phyloP scores from a whole-genome alignment of 805 yeast genomes.

The Wickerhamomyces alni region DNA sequence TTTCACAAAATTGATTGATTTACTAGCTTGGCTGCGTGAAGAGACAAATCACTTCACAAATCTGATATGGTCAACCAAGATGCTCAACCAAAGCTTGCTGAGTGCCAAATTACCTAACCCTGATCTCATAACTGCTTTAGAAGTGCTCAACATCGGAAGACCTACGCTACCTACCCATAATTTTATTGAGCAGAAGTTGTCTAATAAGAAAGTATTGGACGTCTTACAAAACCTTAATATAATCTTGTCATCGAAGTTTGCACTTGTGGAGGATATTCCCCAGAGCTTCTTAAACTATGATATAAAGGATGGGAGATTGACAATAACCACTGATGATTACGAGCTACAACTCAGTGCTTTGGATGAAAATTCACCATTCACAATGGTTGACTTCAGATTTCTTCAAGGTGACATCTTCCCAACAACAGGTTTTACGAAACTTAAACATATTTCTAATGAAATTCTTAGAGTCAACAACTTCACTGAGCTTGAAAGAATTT shows the following conservation, averaged over 20 bases:
- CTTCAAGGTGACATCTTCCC: constrained; percentile 17
- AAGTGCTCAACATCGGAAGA: constrained; percentile 71
- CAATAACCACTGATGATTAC: constrained; percentile 54
- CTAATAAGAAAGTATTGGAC: constrained; percentile 49
- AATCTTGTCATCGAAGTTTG: constrained; percentile 66
- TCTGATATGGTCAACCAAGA: constrained; percentile 59
- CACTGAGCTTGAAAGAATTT: constrained; percentile 45
- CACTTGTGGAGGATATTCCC: constrained; percentile 59
- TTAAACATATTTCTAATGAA: constrained; percentile 53
- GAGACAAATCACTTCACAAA: constrained; percentile 66
- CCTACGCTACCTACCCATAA: constrained; percentile 69
- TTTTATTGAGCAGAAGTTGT: constrained; percentile 45
- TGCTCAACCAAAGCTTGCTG: constrained; percentile 62
- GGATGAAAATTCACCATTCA: constrained; percentile 63
- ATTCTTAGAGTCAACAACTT: constrained; percentile 42
- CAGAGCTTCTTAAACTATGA: constrained; percentile 53
- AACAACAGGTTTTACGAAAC: constrained; percentile 17
- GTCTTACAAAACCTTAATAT: constrained; percentile 68
- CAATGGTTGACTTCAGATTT: constrained; percentile 71
- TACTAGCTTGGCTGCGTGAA: constrained; percentile 79
- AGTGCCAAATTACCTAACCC: constrained; percentile 92
- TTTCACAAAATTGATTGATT: constrained; percentile 72
- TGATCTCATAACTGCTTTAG: constrained; percentile 81
- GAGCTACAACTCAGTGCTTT: constrained; percentile 75
- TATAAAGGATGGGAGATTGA: constrained; percentile 72